Evolutionary conservation across 495 filamentous ascomycete species (phyloP).

Genomic region (Neurospora discreta): DNA sequence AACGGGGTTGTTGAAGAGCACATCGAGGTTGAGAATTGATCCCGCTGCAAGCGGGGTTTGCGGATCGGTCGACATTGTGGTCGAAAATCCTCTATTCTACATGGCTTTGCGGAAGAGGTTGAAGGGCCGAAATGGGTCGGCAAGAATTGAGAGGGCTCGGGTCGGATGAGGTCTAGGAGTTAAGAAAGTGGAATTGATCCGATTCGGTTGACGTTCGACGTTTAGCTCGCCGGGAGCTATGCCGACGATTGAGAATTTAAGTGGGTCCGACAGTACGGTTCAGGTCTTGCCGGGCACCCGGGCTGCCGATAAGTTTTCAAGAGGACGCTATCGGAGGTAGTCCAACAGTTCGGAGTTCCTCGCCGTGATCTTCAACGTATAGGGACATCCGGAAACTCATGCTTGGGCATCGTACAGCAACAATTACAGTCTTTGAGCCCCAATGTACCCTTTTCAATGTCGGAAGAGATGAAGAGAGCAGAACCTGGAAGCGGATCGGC

Average conservation of each 20-base stretch:
- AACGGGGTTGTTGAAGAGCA: slow-evolving; percentile 44
- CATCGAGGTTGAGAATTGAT: slow-evolving; percentile 34
- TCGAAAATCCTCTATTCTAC: slow-evolving; percentile 2
- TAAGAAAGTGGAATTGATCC: neutral
- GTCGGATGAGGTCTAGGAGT: neutral
- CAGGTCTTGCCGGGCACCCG: neutral
- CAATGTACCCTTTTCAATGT: neutral
- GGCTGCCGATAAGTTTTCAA: neutral
- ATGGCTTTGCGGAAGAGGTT: slow-evolving; percentile 4
- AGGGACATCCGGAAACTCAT: neutral
- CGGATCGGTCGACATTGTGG: neutral
- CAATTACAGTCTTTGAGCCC: neutral
- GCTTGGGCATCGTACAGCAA: neutral
- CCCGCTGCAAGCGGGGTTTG: neutral
- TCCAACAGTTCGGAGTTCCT: neutral
- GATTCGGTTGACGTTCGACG: neutral
- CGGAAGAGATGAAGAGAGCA: neutral
- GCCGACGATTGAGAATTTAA: neutral
- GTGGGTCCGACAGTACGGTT: neutral
- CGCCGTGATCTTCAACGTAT: neutral
- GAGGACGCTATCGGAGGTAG: neutral
- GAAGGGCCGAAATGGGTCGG: neutral
- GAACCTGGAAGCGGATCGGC: neutral
- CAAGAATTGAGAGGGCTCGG: neutral
- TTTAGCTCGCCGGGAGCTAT: neutral